These are phyloP conservation scores for Juncus inflexus DNA, from an alignment of 176 grass and related monocot genomes.

Conservation along the genomic window DNA sequence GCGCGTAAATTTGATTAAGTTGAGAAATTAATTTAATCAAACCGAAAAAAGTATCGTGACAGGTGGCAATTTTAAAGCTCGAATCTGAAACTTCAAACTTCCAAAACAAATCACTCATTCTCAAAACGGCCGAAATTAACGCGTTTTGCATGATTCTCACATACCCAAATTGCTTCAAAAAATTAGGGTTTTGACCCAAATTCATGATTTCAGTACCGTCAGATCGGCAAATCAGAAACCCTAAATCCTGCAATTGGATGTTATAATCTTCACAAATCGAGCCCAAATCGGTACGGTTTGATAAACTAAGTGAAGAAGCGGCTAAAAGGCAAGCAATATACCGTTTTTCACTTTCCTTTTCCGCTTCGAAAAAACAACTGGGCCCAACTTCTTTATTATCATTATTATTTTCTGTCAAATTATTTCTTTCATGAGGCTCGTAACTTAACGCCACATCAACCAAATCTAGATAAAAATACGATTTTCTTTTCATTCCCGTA, in stretches of 20 bases:
- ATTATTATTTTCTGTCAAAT: conserved; percentile 10
- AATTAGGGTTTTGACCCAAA: conserved; percentile 53
- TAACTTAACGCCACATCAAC: conserved; percentile 88
- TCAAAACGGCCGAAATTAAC: conserved; percentile 58
- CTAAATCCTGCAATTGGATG: conserved; percentile 81
- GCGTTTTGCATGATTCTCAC: conserved; percentile 60
- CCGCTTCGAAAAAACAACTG: conserved; percentile 31
- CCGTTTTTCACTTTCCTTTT: conserved; percentile 24
- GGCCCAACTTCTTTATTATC: conserved; percentile 28
- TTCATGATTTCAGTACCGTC: conserved; percentile 37
- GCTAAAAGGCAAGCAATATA: conserved; percentile 74
- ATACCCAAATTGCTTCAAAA: conserved; percentile 59
- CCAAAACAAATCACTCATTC: conserved; percentile 55
- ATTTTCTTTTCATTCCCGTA: conserved; percentile 28
- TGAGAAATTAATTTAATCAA: conserved; percentile 61
- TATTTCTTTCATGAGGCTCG: conserved; percentile 54
- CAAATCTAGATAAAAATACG: conserved; percentile 79
- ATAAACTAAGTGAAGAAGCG: conserved; percentile 84
- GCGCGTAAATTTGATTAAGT: conserved; percentile 84
- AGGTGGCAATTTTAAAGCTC: conserved; percentile 63
- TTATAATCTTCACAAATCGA: conserved; percentile 49
- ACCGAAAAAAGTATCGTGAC: conserved; percentile 70
- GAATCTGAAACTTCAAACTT: conserved; percentile 80
- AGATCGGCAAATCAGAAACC: conserved; percentile 70
- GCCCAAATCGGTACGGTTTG: conserved; percentile 47